Conservation (phyloP, 768 basidiomycete genomes). For the Podaxis carcinomalis region DNA sequence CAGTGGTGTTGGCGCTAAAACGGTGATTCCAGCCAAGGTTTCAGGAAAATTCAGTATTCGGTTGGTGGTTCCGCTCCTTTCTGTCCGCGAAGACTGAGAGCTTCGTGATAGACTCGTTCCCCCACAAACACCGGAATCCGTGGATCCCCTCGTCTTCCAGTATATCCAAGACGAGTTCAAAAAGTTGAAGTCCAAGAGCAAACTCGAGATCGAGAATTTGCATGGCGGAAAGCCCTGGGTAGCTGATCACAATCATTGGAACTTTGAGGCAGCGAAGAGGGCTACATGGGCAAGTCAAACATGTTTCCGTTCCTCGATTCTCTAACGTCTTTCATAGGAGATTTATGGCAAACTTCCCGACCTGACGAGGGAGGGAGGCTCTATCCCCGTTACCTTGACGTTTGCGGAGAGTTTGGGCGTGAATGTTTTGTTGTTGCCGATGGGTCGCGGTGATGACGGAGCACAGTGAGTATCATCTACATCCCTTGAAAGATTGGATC, state of each 20-base stretch:
- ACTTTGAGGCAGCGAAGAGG: constrained; percentile 81
- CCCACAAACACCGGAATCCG: constrained; percentile 74
- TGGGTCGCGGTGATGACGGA: constrained; percentile 94
- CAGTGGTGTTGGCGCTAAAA: constrained; percentile 78
- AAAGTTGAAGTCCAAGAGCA: constrained; percentile 84
- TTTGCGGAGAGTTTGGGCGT: constrained; percentile 86
- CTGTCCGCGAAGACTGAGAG: neutral
- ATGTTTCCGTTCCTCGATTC: too few relatives aligned
- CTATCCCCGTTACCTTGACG: constrained; percentile 90
- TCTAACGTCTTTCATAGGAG: constrained; percentile 22
- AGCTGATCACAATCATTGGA: constrained; percentile 84
- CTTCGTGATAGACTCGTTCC: constrained; percentile 62
- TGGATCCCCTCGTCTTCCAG: constrained; percentile 64
- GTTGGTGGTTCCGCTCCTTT: constrained; percentile 29
- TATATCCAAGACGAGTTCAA: constrained; percentile 79
- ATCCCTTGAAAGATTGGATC: neutral
- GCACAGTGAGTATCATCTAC: constrained; percentile 61
- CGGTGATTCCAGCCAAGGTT: constrained; percentile 90
- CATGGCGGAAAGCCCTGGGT: constrained; percentile 92
- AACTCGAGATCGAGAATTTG: constrained; percentile 60
- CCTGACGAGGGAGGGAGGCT: constrained; percentile 88
- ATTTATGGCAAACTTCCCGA: constrained; percentile 77
- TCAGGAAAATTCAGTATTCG: constrained; percentile 94
- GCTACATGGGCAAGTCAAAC: constrained; percentile 62
- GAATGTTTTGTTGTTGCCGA: constrained; percentile 86